phyloP scores from a whole-genome alignment of 306 rosid species.

The Fragaria ananassa region DNA sequence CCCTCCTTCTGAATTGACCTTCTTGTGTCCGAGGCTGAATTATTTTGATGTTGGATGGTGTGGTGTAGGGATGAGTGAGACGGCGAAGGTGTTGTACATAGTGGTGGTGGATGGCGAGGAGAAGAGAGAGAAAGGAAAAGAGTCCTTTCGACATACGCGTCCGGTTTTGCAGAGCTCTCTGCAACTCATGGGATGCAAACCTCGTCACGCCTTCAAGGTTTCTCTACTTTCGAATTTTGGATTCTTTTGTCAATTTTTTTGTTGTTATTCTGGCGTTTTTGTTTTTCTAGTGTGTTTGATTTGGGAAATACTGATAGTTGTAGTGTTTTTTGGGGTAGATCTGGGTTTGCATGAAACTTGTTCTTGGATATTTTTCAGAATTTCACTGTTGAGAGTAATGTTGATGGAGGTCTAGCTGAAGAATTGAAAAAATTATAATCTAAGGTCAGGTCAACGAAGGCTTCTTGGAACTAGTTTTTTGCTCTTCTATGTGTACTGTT shows the following conservation, averaged over 20 bases:
- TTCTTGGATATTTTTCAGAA: not conserved
- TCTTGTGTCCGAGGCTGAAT: not conserved
- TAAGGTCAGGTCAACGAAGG: constrained; percentile 7
- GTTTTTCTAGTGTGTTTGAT: not conserved
- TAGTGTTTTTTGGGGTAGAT: constrained; percentile 20
- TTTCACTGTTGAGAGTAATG: not conserved
- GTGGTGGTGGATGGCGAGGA: constrained; percentile 66
- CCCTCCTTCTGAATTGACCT: not conserved
- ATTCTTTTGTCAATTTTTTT: not conserved
- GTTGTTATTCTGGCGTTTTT: not conserved
- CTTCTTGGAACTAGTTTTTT: not conserved
- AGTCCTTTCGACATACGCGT: constrained; percentile 74
- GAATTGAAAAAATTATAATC: not conserved
- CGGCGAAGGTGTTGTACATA: constrained; percentile 48
- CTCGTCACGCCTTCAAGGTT: constrained; percentile 94
- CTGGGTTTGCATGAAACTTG: constrained; percentile 24
- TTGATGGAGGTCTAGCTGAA: constrained; percentile 7
- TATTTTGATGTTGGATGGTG: too few relatives aligned
- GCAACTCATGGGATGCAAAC: constrained; percentile 93
- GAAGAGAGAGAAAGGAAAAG: constrained; percentile 43
- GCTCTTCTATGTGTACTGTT: not conserved
- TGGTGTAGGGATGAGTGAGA: constrained; percentile 39
- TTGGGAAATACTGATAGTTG: not conserved
- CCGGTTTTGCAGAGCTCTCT: constrained; percentile 75
- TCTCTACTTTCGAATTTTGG: not conserved